Base-by-base conservation (phyloP, 2,329 filamentous ascomycete species). In the Exserohilum rostratum region DNA sequence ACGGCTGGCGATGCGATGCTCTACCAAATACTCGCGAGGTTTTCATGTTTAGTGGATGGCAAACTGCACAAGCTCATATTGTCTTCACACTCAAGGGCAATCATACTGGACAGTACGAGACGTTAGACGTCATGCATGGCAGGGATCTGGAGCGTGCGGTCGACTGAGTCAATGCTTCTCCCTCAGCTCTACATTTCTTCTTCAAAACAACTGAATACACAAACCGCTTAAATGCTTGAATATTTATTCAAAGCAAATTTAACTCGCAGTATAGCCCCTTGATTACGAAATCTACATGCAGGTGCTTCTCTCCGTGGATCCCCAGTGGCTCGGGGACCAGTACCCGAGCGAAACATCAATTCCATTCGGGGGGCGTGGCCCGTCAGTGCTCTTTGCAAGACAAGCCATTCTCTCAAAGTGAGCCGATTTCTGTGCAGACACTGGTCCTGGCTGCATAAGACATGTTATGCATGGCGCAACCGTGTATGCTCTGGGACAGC, bases 1-100 rank as follows among this genome's bases (percentile, higher is more conserved):
- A 60, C 40, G 65, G 61, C 48, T 68, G 65, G 66, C 63, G 67
- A 42, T 63, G 62, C 35, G 70, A 70, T 59, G 37, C 58, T 30
- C 46, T 56, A 33, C 48, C 55, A 35, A 64, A 52, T 50, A 64
- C 48, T 38, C 57, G 62, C 20, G 68, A 72, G 55, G 53, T 55
- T 30, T 40, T 69, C 15, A 34, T 67, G 17, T 62, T 73, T 43
- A 66, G 58, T 17, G 66, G 65, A n/a, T 67, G 64, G 61, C 43
- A 46, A n/a, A 60, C 42, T 44, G 33, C 52, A 30, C 50, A 65
- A 50, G 49, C 54, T 18, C 55, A 67, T 50, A 29, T 40, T 48
- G 51, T 50, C 35, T 68, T 66, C 27, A 31, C 44, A 17, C 55
- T 42, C 25, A 52, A 57, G 34, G 44, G 35, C 17, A 18, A 27